Evolutionary conservation across 495 filamentous ascomycete species (phyloP), one percentile per base, ranked within the genome.

Genomic region (Aspergillus asperescens): DNA sequence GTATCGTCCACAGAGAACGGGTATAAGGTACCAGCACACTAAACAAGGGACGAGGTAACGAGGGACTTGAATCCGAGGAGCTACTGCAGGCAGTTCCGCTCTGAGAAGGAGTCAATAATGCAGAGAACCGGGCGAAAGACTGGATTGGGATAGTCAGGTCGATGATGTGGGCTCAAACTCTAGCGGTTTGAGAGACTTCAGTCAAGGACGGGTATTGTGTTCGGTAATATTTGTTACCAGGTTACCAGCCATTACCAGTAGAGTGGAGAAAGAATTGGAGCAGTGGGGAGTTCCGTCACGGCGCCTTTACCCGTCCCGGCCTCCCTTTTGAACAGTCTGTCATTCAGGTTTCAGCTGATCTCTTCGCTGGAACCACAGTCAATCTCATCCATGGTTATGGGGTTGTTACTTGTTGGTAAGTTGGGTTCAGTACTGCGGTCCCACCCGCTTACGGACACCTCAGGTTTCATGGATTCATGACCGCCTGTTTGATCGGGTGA

Each of bases 351-450:
- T 35, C 32, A 35, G 32, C 32, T 35, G 32, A 35, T 35, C 32
- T 1, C 32, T 35, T n/a, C n/a, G n/a, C n/a, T n/a, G n/a, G n/a
- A n/a, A n/a, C n/a, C n/a, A n/a, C n/a, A n/a, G n/a, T n/a, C n/a
- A n/a, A n/a, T n/a, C 62, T 66, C 63, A 55, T 69, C 70, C 67
- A 69, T 65, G 62, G 64, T 65, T 60, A 71, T 64, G 68, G 68
- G 68, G 68, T 68, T 57, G 55, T 63, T 65, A 62, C n/a, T n/a
- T n/a, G n/a, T n/a, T n/a, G n/a, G n/a, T n/a, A n/a, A n/a, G n/a
- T n/a, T 69, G 67, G 56, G 58, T 64, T 44, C 40, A 54, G 53
- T 35, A 55, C n/a, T n/a, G 42, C 24, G 52, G 57, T 40, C 48
- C 57, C 58, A 61, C 58, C 37, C 27, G 47, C 16, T 46, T 43